Evolutionary conservation across 306 rosid genomes (phyloP).

Genomic region (Bauhinia variegata): DNA sequence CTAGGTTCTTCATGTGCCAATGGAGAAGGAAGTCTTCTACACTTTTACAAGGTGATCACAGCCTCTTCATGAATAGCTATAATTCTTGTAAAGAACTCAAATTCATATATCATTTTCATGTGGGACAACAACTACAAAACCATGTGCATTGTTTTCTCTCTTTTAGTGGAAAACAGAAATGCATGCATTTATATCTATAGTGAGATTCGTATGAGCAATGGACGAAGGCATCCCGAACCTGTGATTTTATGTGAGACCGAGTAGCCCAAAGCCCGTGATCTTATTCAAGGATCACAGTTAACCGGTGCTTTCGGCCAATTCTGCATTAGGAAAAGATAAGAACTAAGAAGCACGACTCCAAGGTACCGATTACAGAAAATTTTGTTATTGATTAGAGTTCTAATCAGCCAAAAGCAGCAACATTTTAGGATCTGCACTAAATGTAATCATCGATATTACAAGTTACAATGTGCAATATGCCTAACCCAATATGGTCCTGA

Average conservation of each 20-base stretch:
- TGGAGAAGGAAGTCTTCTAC: neutral
- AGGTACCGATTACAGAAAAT: neutral
- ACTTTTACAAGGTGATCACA: neutral
- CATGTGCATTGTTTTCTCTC: neutral
- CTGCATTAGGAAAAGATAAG: neutral
- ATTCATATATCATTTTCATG: too few species aligned
- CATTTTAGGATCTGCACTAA: constrained; percentile 4
- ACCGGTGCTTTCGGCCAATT: too few species aligned
- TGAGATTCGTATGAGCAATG: constrained; percentile 33
- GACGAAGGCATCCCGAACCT: neutral
- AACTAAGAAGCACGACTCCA: neutral
- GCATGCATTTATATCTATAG: constrained; percentile 37
- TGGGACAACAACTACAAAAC: too few species aligned
- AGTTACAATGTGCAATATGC: constrained; percentile 4
- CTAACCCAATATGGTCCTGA: neutral
- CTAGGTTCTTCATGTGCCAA: too few species aligned
- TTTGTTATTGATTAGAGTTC: constrained; percentile 3
- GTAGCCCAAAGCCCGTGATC: too few species aligned
- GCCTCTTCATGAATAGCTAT: neutral
- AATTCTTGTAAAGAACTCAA: neutral
- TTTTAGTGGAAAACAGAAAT: constrained; percentile 15
- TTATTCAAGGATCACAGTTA: too few species aligned
- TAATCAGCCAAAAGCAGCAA: neutral
- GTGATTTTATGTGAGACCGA: too few species aligned
- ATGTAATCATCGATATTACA: neutral